Evolutionary conservation across 108 stramenopile species (phyloP), one percentile per base, ranked within the genome.

Genomic region (Mediolabrus comicus): DNA sequence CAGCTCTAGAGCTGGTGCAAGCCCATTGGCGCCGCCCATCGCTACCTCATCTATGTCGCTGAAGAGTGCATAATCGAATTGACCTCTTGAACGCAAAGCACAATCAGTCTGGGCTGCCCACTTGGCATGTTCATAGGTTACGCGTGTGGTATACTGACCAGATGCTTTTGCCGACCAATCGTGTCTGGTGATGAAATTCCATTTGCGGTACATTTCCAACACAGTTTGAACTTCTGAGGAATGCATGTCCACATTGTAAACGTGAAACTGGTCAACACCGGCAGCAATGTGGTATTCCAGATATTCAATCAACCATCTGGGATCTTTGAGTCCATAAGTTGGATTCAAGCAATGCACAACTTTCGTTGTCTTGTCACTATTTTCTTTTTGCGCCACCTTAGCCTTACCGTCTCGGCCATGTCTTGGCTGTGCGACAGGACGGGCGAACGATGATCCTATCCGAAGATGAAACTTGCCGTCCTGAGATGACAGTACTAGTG

Each of bases 41-140:
- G 53, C 65, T 43, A 78, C 63, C 66, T 78, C 77, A 59, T 78
- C 77, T 29, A 78, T 71, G 31, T 78, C 77, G 43, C 77, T 78
- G 41, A 78, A 78, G 19, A 78, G 77, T 2, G 77, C 77, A 27
- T 71, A 78, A 53, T 78, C 65, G 54, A 38, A 71, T 0, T 59
- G 32, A 3, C 77, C 69, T 24, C 77, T 62, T 57, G 62, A 62
- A 22, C 77, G 62, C 9, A 78, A 51, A 1, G 65, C 77, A 49
- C 77, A 78, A 46, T 78, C 77, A 17, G 77, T 66, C 53, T 78
- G 77, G 46, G 77, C 64, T 35, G 77, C 77, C 77, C 77, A 78
- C 62, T 78, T 78, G 19, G 77, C 77, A 66, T 78, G 77, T 52
- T 78, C 77, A 53, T 78, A 78, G 6, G 77, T 71, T 61, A 60